Conservation (phyloP, 129 eudicot species). For the Escallonia rubra region DNA sequence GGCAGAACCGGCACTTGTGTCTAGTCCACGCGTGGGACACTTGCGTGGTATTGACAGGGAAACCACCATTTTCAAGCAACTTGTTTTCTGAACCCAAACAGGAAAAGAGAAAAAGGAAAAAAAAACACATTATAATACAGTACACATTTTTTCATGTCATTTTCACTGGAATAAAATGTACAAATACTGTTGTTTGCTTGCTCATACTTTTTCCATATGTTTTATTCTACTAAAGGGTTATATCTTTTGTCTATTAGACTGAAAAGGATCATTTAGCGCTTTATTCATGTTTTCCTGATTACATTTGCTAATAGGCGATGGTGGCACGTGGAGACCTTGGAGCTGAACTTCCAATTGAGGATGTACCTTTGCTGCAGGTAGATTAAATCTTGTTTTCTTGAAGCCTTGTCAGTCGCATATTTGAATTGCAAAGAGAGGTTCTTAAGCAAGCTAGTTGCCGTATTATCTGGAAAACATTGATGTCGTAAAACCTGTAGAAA, state of each 20-base stretch:
- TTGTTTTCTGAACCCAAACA: background rate
- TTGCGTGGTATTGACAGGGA: no score
- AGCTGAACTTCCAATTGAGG: constrained; percentile 99
- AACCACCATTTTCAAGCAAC: background rate
- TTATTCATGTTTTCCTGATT: background rate
- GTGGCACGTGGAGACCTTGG: constrained; percentile 99
- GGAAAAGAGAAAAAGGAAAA: background rate
- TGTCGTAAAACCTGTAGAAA: no score
- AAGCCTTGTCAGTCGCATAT: no score
- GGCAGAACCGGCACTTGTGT: no score
- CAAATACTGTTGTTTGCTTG: background rate
- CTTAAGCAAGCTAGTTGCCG: no score
- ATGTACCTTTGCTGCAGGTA: constrained; percentile 96
- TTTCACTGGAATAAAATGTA: background rate
- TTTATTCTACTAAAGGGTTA: background rate
- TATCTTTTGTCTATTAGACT: background rate
- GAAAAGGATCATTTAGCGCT: background rate
- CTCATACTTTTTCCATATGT: background rate
- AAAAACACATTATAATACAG: background rate
- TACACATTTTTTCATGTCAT: background rate
- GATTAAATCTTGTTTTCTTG: background rate
- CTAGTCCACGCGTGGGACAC: no score
- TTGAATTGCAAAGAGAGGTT: no score
- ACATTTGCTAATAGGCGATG: constrained; percentile 64
- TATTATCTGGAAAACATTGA: no score